Evolutionary conservation across 495 filamentous ascomycete genomes (phyloP).

Genomic region (Annulohypoxylon nitens): DNA sequence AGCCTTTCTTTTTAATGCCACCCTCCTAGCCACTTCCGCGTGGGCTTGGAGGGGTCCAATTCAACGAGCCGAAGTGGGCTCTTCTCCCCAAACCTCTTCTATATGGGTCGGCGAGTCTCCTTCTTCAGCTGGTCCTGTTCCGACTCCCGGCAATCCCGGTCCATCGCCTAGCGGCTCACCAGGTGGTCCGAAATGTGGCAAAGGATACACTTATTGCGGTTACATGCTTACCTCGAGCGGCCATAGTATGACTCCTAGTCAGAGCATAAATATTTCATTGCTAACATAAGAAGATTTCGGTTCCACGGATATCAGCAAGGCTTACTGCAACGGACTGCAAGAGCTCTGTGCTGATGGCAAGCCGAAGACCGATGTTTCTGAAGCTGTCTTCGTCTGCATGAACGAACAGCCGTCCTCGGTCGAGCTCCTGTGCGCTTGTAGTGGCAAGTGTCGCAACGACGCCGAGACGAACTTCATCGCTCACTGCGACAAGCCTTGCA

Average conservation of each 20-base stretch:
- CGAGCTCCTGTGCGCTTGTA: conserved; percentile 57
- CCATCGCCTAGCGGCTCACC: conserved; percentile 28
- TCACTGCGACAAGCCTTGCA: conserved; percentile 51
- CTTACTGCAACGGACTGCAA: conserved; percentile 56
- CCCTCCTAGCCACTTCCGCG: conserved; percentile 33
- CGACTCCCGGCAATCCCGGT: conserved; percentile 7
- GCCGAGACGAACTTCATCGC: conserved; percentile 50
- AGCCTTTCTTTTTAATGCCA: conserved; percentile 10
- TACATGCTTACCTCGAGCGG: conserved; percentile 57
- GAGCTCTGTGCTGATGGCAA: conserved; percentile 56
- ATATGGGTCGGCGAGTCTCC: conserved; percentile 3
- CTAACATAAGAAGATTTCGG: conserved; percentile 50
- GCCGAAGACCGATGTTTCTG: conserved; percentile 54
- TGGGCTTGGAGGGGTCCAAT: conserved; percentile 28
- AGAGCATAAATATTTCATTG: background rate
- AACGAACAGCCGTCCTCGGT: conserved; percentile 49
- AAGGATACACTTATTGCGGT: conserved; percentile 61
- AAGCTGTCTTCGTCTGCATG: conserved; percentile 60
- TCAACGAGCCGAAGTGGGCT: conserved; percentile 22
- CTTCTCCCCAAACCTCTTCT: conserved; percentile 1
- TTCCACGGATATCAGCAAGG: conserved; percentile 55
- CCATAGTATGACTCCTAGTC: conserved; percentile 49
- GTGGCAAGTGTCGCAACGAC: conserved; percentile 56
- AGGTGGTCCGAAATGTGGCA: conserved; percentile 53
- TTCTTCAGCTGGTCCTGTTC: conserved; percentile 5